Conservation (phyloP, 202 grass and related monocot species). For the Sporobolus alterniflorus region DNA sequence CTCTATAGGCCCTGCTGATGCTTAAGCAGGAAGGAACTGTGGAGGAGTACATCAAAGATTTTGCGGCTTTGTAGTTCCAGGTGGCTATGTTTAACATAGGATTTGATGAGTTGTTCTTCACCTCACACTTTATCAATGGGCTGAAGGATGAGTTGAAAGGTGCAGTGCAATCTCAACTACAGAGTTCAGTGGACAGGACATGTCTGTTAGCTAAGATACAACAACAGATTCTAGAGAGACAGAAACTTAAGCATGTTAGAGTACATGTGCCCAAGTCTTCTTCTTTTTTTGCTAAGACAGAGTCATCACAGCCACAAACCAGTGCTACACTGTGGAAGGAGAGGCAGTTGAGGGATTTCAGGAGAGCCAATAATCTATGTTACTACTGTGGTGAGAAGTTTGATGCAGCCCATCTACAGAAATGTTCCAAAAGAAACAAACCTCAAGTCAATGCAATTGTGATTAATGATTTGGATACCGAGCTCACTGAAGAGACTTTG, state of each 20-base stretch:
- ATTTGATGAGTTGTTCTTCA: background rate
- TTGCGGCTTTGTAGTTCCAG: background rate
- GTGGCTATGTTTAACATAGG: background rate
- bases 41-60: background rate
- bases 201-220: background rate
- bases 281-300: background rate
- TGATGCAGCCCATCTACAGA: background rate
- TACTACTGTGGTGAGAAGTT: background rate
- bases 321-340: background rate
- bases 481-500: too few relatives aligned
- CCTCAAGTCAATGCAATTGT: too few relatives aligned
- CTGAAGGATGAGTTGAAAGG: background rate
- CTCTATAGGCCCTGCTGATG: background rate
- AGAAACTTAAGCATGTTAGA: accelerated
- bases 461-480: too few relatives aligned
- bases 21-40: background rate
- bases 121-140: background rate
- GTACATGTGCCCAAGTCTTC: background rate
- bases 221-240: background rate
- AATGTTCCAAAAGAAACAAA: background rate
- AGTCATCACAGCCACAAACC: accelerated
- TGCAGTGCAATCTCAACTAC: background rate
- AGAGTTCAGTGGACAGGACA: background rate
- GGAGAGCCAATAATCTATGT: background rate
- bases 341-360: background rate